Base-by-base conservation (phyloP, 169 alveolate species). In the Plasmodium fragile region DNA sequence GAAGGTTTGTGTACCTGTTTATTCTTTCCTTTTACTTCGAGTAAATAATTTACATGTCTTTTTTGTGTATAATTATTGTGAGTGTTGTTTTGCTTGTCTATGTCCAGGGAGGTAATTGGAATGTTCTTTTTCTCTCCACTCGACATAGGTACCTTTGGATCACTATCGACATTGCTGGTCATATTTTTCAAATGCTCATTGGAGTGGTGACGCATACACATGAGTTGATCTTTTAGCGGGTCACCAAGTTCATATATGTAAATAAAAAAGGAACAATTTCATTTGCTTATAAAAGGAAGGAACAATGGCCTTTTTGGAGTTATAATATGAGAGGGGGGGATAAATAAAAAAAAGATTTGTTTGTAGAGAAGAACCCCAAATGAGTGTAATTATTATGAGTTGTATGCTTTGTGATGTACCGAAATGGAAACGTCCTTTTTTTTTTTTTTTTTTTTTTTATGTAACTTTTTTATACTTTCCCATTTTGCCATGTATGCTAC, bases 1-100 rank as follows among this genome's bases (percentile, higher is more conserved):
- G 22, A 4, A 32, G 79, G 32, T 81, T 28, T 11, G 13, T n/a
- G 10, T 52, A 25, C 4, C 22, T 82, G 69, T 82, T 28, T 70
- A 69, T 65, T 82, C 32, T 25, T 82, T 22, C 52, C 43, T 28
- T 82, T 70, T 82, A 39, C 41, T 69, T 41, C 81, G 71, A 82
- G 45, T 10, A 34, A 34, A 71, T 25, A 34, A 34, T 36, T 82
- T 65, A 18, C 13, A 36, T 69, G 81, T 59, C 55, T 82, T 69
- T 45, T 82, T 69, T 69, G 43, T 16, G 53, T 32, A 8, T 43
- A 16, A 45, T 39, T 34, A 18, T 18, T 18, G 53, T 16, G 8
- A 43, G 28, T 65, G 75, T 10, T 82, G 18, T 70, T 71, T 82
- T 36, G 41, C 49, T 69, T 39, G n/a, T 70, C 45, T 82, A 36